Conservation (phyloP, 192 early-diverging fungal species). For the Coemansia sp. region DNA sequence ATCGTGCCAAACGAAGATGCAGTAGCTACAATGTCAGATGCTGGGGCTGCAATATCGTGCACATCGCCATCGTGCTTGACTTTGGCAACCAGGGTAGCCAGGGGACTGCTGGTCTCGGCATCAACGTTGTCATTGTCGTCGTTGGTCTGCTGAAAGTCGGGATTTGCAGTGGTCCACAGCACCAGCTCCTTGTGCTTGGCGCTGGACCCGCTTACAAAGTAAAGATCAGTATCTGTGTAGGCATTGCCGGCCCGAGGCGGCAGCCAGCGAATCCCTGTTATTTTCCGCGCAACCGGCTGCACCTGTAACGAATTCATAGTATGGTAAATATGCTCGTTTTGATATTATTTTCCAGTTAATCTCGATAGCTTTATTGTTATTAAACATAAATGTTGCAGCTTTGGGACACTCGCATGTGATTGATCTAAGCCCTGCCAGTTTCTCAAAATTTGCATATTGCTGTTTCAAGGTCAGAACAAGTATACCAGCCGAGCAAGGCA, state of each 20-base stretch:
- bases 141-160: slow-evolving; percentile 25
- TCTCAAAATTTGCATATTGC: neutral
- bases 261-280: slow-evolving; percentile 46
- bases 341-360: neutral
- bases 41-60: slow-evolving; percentile 17
- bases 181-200: slow-evolving; percentile 46
- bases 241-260: slow-evolving; percentile 42
- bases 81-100: slow-evolving; percentile 26
- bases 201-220: slow-evolving; percentile 43
- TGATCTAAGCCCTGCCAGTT: neutral
- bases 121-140: neutral
- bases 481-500: neutral
- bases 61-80: slow-evolving; percentile 40
- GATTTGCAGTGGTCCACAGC: slow-evolving; percentile 51
- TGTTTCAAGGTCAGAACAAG: neutral
- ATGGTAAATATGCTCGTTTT: neutral
- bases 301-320: slow-evolving; percentile 38
- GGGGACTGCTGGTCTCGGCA: neutral
- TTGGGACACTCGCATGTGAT: neutral
- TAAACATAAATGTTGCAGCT: neutral
- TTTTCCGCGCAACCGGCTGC: slow-evolving; percentile 41
- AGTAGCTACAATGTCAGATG: slow-evolving; percentile 26
- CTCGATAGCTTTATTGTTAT: neutral
- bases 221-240: slow-evolving; percentile 43
- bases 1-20: slow-evolving; percentile 43